Conservation (phyloP, 164 flowering plant species). For the Tetrastigma voinierianum region DNA sequence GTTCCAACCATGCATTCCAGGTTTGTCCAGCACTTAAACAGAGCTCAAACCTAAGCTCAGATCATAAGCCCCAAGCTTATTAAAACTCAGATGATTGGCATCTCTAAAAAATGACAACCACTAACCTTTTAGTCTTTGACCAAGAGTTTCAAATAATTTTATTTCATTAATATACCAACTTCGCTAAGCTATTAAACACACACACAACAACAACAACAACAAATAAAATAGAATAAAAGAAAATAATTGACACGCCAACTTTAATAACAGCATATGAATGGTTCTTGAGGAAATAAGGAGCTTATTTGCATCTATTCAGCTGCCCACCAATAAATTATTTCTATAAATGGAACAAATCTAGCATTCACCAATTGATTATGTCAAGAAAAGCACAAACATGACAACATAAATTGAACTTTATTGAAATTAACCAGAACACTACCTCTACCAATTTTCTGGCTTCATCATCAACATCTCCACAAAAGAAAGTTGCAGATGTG, state of each 20-base stretch:
- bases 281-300: no score
- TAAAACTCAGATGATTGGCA: not conserved
- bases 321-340: no score
- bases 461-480: slow-evolving; percentile 84
- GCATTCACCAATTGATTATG: not conserved
- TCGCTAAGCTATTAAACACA: no score
- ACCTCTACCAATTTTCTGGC: slow-evolving; percentile 86
- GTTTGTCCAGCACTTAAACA: not conserved
- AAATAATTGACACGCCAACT: no score
- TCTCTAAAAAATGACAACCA: not conserved
- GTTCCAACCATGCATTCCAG: no score
- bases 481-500: slow-evolving; percentile 90
- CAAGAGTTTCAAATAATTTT: no score
- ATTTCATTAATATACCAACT: no score
- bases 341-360: no score
- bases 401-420: not conserved
- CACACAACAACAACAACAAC: no score
- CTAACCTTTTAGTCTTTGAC: not conserved
- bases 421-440: not conserved
- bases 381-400: not conserved
- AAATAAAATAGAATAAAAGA: no score
- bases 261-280: no score
- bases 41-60: not conserved
- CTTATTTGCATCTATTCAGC: no score
- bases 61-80: not conserved